Evolutionary conservation across 148 eudicot genomes (phyloP).

Genomic region (Pouteria glomerata): DNA sequence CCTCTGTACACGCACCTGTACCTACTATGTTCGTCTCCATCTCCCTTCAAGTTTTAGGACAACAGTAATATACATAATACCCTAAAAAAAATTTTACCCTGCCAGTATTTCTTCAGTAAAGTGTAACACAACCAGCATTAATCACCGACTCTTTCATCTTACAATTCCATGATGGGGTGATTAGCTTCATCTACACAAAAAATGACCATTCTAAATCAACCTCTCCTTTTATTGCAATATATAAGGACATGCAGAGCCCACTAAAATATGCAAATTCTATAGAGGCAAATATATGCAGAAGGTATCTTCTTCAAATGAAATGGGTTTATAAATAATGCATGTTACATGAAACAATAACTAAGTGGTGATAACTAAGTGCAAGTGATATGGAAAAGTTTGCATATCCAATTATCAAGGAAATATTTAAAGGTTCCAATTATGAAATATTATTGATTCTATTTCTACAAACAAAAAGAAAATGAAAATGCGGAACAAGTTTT

Average conservation of each 20-base stretch:
- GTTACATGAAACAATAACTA: background rate
- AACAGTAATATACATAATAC: conserved; percentile 51
- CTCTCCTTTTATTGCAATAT: background rate
- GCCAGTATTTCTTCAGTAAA: conserved; percentile 20
- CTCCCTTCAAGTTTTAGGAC: conserved; percentile 45
- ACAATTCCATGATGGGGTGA: conserved; percentile 18
- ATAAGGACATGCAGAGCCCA: conserved; percentile 1
- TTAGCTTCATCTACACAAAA: conserved; percentile 28
- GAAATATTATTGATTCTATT: no score
- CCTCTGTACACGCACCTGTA: conserved; percentile 75
- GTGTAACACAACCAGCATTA: conserved; percentile 11
- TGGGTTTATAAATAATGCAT: background rate
- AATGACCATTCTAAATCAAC: conserved; percentile 8
- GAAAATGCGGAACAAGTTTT: background rate
- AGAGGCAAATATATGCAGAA: background rate
- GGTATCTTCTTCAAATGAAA: background rate
- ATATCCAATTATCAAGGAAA: background rate
- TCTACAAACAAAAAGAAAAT: background rate
- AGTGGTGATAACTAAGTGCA: background rate
- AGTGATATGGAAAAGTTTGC: background rate
- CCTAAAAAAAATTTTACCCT: conserved; percentile 28
- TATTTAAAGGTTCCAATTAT: background rate
- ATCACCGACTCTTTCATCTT: conserved; percentile 14
- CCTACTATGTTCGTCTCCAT: no score
- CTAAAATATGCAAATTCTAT: background rate